Conservation (phyloP, 2,329 filamentous ascomycete species). For the Colletotrichum sp. region DNA sequence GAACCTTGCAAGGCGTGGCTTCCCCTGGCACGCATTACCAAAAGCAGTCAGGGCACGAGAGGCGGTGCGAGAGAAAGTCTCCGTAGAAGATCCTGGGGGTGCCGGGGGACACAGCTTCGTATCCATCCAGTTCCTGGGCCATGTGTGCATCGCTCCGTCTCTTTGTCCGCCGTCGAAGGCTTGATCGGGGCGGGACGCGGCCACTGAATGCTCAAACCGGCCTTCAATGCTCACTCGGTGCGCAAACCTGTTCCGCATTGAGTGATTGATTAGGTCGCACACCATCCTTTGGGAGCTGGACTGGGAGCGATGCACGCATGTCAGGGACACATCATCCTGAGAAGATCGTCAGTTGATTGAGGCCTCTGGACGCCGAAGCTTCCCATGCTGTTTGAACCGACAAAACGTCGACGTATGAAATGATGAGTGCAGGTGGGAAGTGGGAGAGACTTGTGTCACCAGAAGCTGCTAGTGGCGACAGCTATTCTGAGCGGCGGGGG, state of each 20-base stretch:
- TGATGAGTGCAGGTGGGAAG: conserved; percentile 6
- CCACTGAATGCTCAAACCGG: not conserved
- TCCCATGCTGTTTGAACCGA: not conserved
- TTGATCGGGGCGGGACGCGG: conserved; percentile 3
- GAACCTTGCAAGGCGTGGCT: conserved; percentile 18
- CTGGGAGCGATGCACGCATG: not conserved
- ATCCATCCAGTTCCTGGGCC: not conserved
- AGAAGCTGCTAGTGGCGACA: conserved; percentile 4
- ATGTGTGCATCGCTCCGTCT: not conserved
- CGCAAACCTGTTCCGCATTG: not conserved
- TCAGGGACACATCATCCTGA: not conserved
- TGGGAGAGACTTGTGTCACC: conserved; percentile 1
- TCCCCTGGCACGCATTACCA: conserved; percentile 9
- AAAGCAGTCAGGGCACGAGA: conserved; percentile 1
- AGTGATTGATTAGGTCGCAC: conserved; percentile 4
- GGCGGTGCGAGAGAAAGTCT: conserved; percentile 18
- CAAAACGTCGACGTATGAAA: not conserved
- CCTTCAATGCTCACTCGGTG: not conserved
- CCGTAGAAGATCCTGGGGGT: conserved; percentile 12
- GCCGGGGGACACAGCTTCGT: conserved; percentile 3
- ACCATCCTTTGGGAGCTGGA: not conserved
- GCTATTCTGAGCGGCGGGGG: not conserved
- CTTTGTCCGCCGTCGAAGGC: not conserved
- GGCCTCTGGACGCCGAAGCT: not conserved
- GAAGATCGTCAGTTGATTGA: not conserved